Evolutionary conservation across 345 rosid species (phyloP).

Genomic region (Theobroma cacao): DNA sequence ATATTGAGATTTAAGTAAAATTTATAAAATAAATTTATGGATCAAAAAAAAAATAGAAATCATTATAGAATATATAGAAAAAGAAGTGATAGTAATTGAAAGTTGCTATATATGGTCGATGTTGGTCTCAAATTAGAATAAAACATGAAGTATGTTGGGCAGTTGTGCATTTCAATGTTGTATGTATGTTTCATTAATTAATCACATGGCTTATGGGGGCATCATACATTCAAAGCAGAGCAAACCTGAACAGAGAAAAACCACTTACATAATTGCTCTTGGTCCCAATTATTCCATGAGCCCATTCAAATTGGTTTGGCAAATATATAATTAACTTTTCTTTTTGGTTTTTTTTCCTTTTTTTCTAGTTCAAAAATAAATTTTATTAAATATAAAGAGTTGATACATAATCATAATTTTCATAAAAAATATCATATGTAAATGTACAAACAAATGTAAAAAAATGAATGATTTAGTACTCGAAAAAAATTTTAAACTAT

Average conservation of each 20-base stretch:
- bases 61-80: not conserved
- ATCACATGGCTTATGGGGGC: not conserved
- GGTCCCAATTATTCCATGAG: not conserved
- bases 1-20: too few relatives aligned
- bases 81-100: not conserved
- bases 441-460: too few relatives aligned
- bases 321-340: too few relatives aligned
- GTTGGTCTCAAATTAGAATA: not conserved
- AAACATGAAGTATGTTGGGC: not conserved
- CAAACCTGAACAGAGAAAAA: slow-evolving; percentile 3
- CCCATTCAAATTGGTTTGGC: not conserved
- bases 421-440: too few relatives aligned
- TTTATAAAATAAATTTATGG: too few relatives aligned
- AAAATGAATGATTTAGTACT: too few relatives aligned
- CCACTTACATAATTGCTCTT: not conserved
- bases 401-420: too few relatives aligned
- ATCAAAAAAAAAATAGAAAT: not conserved
- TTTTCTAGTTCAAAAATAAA: too few relatives aligned
- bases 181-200: slow-evolving; percentile 1
- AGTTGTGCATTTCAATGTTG: not conserved
- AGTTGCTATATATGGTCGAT: not conserved
- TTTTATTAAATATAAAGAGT: too few relatives aligned
- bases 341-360: too few relatives aligned
- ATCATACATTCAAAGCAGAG: slow-evolving; percentile 1
- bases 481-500: too few relatives aligned